phyloP scores from a whole-genome alignment of 106 monocot genomes.

The Amphibolis antarctica region DNA sequence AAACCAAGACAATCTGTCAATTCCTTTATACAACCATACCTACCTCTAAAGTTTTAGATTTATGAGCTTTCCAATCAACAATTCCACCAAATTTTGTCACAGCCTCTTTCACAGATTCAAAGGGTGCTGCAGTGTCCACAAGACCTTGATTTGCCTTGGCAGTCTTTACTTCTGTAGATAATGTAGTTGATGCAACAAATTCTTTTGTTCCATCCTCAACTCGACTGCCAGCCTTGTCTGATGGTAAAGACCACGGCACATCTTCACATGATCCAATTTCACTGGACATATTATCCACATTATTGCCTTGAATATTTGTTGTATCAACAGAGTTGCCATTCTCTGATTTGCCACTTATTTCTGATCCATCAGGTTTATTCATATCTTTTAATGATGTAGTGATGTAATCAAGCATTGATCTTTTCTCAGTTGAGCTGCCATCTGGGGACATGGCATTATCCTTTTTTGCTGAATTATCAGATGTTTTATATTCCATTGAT shows the following conservation, averaged over 20 bases:
- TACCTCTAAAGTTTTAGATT: constrained; percentile 29
- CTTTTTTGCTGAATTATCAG: background rate
- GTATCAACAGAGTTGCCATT: background rate
- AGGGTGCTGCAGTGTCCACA: constrained; percentile 48
- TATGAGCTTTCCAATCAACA: constrained; percentile 62
- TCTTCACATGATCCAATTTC: background rate
- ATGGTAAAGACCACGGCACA: background rate
- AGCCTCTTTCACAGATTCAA: constrained; percentile 66
- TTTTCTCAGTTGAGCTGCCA: background rate
- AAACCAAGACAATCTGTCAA: background rate
- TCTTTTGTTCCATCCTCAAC: constrained; percentile 7
- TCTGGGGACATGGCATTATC: background rate
- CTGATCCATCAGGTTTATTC: background rate
- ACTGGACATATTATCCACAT: background rate
- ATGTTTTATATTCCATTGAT: background rate
- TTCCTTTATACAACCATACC: background rate
- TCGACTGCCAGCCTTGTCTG: background rate
- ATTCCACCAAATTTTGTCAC: constrained; percentile 62
- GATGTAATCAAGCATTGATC: background rate
- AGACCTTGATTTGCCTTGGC: constrained; percentile 13
- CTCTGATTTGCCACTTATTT: background rate
- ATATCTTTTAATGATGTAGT: background rate
- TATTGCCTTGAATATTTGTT: background rate
- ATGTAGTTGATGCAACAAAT: constrained; percentile 2
- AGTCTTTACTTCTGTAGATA: constrained; percentile 14